A percentile compares a stretch with the other conserved stretches of the same genome.
phyloP scores from a whole-genome alignment of 768 basidiomycete species.

The Asterophora parasitica region DNA sequence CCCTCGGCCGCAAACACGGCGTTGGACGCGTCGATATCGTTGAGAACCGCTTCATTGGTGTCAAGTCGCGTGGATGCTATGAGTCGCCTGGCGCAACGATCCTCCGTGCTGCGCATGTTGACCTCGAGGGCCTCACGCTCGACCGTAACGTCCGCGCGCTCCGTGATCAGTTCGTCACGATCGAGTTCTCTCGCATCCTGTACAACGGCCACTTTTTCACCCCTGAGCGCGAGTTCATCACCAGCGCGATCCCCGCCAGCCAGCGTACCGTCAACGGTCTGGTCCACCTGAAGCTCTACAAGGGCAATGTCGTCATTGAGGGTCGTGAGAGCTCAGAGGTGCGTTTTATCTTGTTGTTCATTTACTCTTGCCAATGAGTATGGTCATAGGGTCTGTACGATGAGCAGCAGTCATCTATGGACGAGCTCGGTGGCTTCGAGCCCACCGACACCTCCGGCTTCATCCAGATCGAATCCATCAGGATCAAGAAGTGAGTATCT shows the following conservation, averaged over 20 bases:
- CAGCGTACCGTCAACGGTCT: constrained; percentile 96
- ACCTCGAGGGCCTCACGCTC: constrained; percentile 95
- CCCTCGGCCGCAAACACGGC: constrained; percentile 91
- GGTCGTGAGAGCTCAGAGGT: constrained; percentile 88
- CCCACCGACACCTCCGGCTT: constrained; percentile 94
- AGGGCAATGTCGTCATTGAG: constrained; percentile 93
- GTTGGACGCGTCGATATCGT: constrained; percentile 98
- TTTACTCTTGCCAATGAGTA: background rate
- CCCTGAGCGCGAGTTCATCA: constrained; percentile 96
- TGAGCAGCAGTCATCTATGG: constrained; percentile 94
- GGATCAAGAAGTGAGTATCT: constrained; percentile 85
- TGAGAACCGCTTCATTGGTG: constrained; percentile 99
- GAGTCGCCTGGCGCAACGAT: constrained; percentile 97
- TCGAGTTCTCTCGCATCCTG: constrained; percentile 83
- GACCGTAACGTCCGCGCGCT: constrained; percentile 95
- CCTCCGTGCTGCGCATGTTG: constrained; percentile 91
- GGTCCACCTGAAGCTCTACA: constrained; percentile 88
- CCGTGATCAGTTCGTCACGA: constrained; percentile 92
- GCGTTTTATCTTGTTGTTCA: background rate
- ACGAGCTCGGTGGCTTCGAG: constrained; percentile 97
- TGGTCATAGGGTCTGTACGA: constrained; percentile 80
- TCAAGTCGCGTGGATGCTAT: constrained; percentile 99
- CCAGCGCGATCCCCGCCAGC: constrained; percentile 84
- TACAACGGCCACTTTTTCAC: constrained; percentile 99
- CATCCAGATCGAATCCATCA: constrained; percentile 96